Base-by-base conservation (phyloP, 164 flowering plant species). In the Vitis riparia region DNA sequence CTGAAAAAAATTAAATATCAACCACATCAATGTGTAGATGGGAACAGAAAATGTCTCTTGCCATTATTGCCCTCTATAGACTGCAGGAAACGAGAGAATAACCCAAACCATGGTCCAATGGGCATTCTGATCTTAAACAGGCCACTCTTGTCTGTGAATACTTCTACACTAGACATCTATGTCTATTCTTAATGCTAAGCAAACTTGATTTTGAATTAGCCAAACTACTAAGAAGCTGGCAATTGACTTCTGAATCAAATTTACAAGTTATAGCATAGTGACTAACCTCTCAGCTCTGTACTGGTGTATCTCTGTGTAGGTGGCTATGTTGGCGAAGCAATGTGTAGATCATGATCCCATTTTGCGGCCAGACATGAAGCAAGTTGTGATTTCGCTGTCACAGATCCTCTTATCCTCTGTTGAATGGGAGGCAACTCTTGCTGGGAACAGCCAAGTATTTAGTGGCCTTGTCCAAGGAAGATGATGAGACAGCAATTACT, bases 371-470 rank as follows among this genome's bases (percentile, higher is more conserved):
- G 99, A 92, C 87, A 92, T 90, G 99, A 94, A 92, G 81, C 93
- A 92, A 77, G 87, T 86, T 1, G 99, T 94, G 72, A 92, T 94
- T 51, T 76, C 97, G 5, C 80, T 94, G 11, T 94, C 97, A 2
- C 99, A 92, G 68, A 94, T 91, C 68, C 88, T 92, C 58, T 70
- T 92, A 64, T 94, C 99, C 0, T 91, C 99, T 5, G 83, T 92
- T 12, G 99, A 94, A 78, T 94, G 99, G 99, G 99, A 94, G 88
- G 97, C 99, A 52, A 92, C 97, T 74, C 95, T 94, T 67, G 93
- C 97, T 12, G 99, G 99, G 68, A 94, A 91, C 80, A 94, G 99
- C 82, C 99, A 94, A 82, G 91, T 94, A 23, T 94, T 94, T 79
- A 94, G 99, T 75, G 97, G 99, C 15, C 93, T 94, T 69, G 98